Evolutionary conservation across 2,329 filamentous ascomycete species (phyloP).

Genomic region (Rhynchosporium graminicola): DNA sequence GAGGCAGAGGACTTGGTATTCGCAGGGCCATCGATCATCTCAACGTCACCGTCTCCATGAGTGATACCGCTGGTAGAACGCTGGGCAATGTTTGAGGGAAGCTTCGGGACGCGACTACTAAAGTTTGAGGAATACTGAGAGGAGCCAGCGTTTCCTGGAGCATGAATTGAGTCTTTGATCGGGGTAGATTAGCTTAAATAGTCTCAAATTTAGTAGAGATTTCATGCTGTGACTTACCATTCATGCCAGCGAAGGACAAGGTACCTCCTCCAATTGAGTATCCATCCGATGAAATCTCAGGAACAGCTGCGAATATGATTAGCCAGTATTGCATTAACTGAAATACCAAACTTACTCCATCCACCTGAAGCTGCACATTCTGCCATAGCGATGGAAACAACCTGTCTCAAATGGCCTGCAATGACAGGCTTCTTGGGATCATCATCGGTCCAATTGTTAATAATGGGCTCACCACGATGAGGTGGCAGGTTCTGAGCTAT

Average conservation of each 20-base stretch:
- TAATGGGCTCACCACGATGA: constrained; percentile 15
- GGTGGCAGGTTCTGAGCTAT: not conserved
- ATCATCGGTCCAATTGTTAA: constrained; percentile 19
- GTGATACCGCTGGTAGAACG: not conserved
- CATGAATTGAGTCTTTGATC: not conserved
- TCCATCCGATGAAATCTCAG: not conserved
- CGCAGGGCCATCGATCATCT: constrained; percentile 3
- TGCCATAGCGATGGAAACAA: constrained; percentile 10
- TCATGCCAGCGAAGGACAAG: not conserved
- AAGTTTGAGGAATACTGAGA: not conserved
- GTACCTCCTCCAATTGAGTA: not conserved
- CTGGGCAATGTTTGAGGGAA: not conserved
- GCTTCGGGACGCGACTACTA: not conserved
- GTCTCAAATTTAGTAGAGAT: not conserved
- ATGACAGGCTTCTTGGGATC: constrained; percentile 23
- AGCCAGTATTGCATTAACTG: not conserved
- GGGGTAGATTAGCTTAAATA: not conserved
- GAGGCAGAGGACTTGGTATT: not conserved
- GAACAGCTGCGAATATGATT: not conserved
- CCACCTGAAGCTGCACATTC: constrained; percentile 12
- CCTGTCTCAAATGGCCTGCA: constrained; percentile 21
- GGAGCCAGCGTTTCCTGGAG: not conserved
- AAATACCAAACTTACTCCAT: constrained; percentile 12
- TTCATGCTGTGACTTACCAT: not conserved
- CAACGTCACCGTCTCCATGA: constrained; percentile 7